phyloP scores from a whole-genome alignment of 495 filamentous ascomycete genomes.

The Physcia stellaris region DNA sequence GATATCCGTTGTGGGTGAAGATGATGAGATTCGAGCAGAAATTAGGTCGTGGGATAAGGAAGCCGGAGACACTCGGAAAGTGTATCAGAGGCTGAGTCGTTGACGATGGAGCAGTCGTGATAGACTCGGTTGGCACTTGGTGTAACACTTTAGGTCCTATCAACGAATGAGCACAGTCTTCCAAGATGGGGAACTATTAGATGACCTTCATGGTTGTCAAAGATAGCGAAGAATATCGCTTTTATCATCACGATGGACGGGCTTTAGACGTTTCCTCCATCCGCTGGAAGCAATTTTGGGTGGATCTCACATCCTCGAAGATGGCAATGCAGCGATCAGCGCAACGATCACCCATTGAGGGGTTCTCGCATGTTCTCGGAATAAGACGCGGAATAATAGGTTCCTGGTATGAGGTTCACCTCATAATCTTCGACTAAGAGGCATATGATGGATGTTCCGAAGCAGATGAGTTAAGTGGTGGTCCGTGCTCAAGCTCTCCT shows the following conservation, averaged over 20 bases:
- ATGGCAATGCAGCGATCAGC: too few relatives aligned
- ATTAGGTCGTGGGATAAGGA: conserved; percentile 83
- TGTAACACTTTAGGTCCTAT: conserved; percentile 60
- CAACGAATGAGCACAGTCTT: neutral
- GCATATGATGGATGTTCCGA: too few relatives aligned
- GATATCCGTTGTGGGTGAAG: conserved; percentile 60
- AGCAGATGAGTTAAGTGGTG: too few relatives aligned
- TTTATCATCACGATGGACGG: conserved; percentile 56
- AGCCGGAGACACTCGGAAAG: conserved; percentile 71
- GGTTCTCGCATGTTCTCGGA: too few relatives aligned
- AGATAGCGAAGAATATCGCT: conserved; percentile 89
- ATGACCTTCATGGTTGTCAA: conserved; percentile 71
- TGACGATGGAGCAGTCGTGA: conserved; percentile 44
- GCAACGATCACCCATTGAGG: too few relatives aligned
- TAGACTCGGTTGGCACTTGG: conserved; percentile 49
- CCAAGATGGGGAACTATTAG: conserved; percentile 5
- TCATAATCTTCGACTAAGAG: too few relatives aligned
- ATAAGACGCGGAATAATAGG: too few relatives aligned
- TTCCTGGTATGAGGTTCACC: too few relatives aligned
- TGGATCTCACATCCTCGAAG: too few relatives aligned
- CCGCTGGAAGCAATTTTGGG: too few relatives aligned
- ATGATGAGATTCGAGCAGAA: conserved; percentile 69
- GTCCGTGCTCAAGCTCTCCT: too few relatives aligned
- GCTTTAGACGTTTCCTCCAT: too few relatives aligned
- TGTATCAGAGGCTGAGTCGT: conserved; percentile 54